These are phyloP conservation scores for Eutypella sp. DNA, from an alignment of 2,329 filamentous ascomycete genomes.

Conservation along the genomic window DNA sequence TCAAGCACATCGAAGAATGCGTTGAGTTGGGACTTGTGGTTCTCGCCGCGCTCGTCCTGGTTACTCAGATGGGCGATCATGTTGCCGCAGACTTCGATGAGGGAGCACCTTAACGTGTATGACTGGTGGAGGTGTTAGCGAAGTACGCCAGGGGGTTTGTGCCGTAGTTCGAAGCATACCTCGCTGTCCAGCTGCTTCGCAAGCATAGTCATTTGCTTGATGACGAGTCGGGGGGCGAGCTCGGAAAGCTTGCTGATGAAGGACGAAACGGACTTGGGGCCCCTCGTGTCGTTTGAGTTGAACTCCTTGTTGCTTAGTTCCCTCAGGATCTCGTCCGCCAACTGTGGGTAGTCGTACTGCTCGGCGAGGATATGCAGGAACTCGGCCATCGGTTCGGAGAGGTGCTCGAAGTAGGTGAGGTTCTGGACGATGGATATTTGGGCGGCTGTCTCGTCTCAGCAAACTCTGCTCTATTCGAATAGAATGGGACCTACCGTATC, in stretches of 20 bases:
- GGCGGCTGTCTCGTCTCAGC: slow-evolving; percentile 55
- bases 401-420: slow-evolving; percentile 94
- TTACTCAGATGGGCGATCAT: slow-evolving; percentile 86
- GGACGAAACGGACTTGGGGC: slow-evolving; percentile 90
- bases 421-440: slow-evolving; percentile 98
- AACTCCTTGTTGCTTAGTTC: slow-evolving; percentile 98
- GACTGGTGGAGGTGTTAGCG: slow-evolving; percentile 47
- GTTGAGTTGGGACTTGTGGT: slow-evolving; percentile 90
- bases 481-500: slow-evolving; percentile 62
- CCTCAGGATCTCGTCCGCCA: slow-evolving; percentile 87
- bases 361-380: slow-evolving; percentile 93
- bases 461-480: neutral
- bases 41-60: slow-evolving; percentile 85
- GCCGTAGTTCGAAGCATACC: slow-evolving; percentile 35
- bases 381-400: slow-evolving; percentile 99
- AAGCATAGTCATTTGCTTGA: slow-evolving; percentile 94
- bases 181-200: slow-evolving; percentile 96
- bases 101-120: slow-evolving; percentile 85
- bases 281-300: slow-evolving; percentile 91
- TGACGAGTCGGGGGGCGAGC: slow-evolving; percentile 82
- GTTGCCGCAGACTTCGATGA: slow-evolving; percentile 97
- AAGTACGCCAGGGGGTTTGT: neutral
- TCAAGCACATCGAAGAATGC: slow-evolving; percentile 96
- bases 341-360: slow-evolving; percentile 95
- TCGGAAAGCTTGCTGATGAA: slow-evolving; percentile 94